Conservation (phyloP, 169 alveolate genomes). For the Cryptosporidium muris region DNA sequence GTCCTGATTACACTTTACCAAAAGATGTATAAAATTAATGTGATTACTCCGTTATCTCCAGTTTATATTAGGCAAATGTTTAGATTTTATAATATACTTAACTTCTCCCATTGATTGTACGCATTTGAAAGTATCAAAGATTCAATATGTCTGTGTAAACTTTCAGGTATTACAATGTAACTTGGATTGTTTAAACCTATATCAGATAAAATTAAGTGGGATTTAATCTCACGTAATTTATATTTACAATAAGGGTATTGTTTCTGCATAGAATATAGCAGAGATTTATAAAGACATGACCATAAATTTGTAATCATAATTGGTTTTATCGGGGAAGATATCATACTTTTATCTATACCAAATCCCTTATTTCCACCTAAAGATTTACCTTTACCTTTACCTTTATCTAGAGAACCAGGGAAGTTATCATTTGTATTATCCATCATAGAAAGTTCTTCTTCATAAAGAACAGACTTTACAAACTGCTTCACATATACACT, state of each 20-base stretch:
- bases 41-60: too few relatives aligned
- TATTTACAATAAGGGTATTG: slow-evolving; percentile 28
- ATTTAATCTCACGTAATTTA: neutral
- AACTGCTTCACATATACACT: slow-evolving; percentile 36
- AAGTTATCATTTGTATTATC: neutral
- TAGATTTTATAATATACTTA: neutral
- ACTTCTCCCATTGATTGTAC: slow-evolving; percentile 58
- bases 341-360: slow-evolving; percentile 2
- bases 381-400: slow-evolving; percentile 24
- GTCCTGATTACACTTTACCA: slow-evolving; percentile 20
- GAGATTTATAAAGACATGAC: slow-evolving; percentile 63
- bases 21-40: neutral
- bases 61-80: neutral
- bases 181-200: slow-evolving; percentile 2
- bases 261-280: slow-evolving; percentile 30
- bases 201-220: too few relatives aligned
- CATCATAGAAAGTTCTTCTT: slow-evolving; percentile 3
- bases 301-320: slow-evolving; percentile 55
- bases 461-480: slow-evolving; percentile 16
- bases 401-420: neutral
- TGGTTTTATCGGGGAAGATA: slow-evolving; percentile 41
- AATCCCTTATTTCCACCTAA: slow-evolving; percentile 21
- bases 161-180: slow-evolving; percentile 55
- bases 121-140: slow-evolving; percentile 69
- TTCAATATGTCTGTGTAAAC: slow-evolving; percentile 55